Evolutionary conservation across 1,139 yeast genomes (phyloP).

Genomic region (Candida labiduridarum): DNA sequence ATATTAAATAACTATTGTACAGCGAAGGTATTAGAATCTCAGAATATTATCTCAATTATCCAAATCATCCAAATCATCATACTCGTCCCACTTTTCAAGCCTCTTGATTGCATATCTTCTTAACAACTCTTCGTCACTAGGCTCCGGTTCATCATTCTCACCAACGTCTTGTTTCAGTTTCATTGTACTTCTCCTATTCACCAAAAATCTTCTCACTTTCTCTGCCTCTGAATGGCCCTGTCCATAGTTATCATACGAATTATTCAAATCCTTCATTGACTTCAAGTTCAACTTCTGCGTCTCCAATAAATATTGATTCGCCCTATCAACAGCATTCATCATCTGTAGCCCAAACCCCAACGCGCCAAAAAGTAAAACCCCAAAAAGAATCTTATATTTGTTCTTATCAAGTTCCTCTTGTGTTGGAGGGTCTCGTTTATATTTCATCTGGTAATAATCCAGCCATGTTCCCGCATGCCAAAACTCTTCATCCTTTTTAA

Average conservation of each 20-base stretch:
- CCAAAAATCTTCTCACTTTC: conserved; percentile 58
- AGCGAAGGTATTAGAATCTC: no score
- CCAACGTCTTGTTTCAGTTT: conserved; percentile 21
- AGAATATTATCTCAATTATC: neutral
- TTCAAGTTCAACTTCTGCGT: conserved; percentile 42
- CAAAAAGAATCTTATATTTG: conserved; percentile 46
- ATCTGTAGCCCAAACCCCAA: conserved; percentile 48
- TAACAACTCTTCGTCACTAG: conserved; percentile 33
- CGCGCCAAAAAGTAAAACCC: conserved; percentile 42
- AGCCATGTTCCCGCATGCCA: conserved; percentile 79
- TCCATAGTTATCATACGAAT: conserved; percentile 57
- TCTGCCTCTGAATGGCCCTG: conserved; percentile 31
- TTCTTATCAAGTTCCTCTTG: conserved; percentile 47
- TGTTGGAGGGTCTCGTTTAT: conserved; percentile 41
- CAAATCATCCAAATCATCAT: conserved; percentile 14
- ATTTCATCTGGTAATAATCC: conserved; percentile 53
- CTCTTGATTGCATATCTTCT: conserved; percentile 35
- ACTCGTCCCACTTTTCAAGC: conserved; percentile 23
- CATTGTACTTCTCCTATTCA: conserved; percentile 53
- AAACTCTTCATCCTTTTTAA: conserved; percentile 47
- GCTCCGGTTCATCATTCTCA: conserved; percentile 20
- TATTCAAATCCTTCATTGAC: conserved; percentile 47
- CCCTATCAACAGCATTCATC: conserved; percentile 42
- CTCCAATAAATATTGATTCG: conserved; percentile 33
- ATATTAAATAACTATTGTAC: no score